These are phyloP conservation scores for Fusarium newnesense DNA, from an alignment of 2,329 filamentous ascomycete species.

Conservation along the genomic window DNA sequence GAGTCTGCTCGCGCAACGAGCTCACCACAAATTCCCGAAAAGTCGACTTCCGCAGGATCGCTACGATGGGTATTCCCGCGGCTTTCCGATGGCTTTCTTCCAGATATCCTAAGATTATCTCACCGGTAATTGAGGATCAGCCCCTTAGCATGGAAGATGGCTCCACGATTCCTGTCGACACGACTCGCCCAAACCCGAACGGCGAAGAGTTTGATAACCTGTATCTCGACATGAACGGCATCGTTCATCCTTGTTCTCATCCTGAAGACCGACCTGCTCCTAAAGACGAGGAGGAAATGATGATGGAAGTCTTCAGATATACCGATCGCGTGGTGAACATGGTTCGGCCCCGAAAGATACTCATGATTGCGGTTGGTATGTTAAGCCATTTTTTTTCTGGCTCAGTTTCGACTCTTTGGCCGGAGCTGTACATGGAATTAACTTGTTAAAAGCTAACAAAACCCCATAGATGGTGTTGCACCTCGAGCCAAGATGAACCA, in stretches of 20 bases:
- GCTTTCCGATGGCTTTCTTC: slow-evolving; percentile 96
- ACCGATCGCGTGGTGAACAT: slow-evolving; percentile 99
- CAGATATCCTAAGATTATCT: slow-evolving; percentile 98
- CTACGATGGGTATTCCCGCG: slow-evolving; percentile 88
- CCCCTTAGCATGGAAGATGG: slow-evolving; percentile 85
- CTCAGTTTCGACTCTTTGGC: not conserved
- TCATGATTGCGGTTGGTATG: slow-evolving; percentile 96
- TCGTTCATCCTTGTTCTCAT: slow-evolving; percentile 98
- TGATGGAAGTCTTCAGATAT: slow-evolving; percentile 97
- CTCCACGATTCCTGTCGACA: slow-evolving; percentile 84
- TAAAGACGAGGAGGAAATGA: slow-evolving; percentile 98
- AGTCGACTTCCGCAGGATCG: not conserved
- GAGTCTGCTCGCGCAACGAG: slow-evolving; percentile 7
- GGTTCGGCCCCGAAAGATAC: slow-evolving; percentile 92
- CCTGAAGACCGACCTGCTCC: slow-evolving; percentile 93
- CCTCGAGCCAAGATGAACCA: slow-evolving; percentile 99
- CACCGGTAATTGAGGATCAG: slow-evolving; percentile 86
- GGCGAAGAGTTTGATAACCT: slow-evolving; percentile 98
- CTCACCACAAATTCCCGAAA: slow-evolving; percentile 7
- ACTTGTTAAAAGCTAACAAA: slow-evolving; percentile 41
- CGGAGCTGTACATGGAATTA: not conserved
- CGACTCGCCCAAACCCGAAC: slow-evolving; percentile 88
- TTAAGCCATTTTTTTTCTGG: slow-evolving; percentile 18
- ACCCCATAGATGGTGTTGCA: slow-evolving; percentile 82
- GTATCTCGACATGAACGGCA: slow-evolving; percentile 99